These are phyloP conservation scores for Crotalaria pallida DNA, from an alignment of 306 rosid species.

Conservation along the genomic window DNA sequence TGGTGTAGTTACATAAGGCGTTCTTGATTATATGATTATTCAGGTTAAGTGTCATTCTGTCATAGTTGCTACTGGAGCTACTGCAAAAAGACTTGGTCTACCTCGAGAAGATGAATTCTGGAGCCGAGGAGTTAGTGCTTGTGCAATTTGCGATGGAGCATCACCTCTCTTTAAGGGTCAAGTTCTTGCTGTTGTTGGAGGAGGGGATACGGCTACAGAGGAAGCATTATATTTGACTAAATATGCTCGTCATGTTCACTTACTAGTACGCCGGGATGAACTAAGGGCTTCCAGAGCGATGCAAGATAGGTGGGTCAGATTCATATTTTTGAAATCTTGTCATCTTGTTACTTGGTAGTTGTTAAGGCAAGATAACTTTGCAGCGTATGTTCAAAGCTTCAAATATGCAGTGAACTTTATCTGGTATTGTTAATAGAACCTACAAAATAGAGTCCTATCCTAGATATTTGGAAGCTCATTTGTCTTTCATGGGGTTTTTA, in stretches of 20 bases:
- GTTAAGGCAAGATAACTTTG: conserved; percentile 1
- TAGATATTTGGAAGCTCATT: background rate
- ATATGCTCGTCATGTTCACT: conserved; percentile 86
- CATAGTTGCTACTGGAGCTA: conserved; percentile 87
- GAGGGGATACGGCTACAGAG: conserved; percentile 97
- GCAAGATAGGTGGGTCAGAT: conserved; percentile 88
- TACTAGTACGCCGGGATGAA: conserved; percentile 83
- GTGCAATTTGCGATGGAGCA: conserved; percentile 98
- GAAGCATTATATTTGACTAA: conserved; percentile 89
- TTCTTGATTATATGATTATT: conserved; percentile 25
- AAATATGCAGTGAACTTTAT: conserved; percentile 1
- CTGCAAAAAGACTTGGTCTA: conserved; percentile 76
- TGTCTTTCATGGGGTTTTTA: background rate
- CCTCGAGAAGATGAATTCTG: conserved; percentile 97
- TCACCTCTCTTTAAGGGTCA: conserved; percentile 94
- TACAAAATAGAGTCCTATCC: background rate
- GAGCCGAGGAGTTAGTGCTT: conserved; percentile 98
- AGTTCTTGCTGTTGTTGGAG: conserved; percentile 92
- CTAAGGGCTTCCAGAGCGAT: conserved; percentile 93
- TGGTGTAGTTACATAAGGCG: conserved; percentile 11
- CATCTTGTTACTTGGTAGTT: conserved; percentile 4
- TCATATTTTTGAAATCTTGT: conserved; percentile 14
- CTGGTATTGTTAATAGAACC: background rate
- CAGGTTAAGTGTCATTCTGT: conserved; percentile 81
- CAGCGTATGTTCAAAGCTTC: conserved; percentile 6